Conservation (phyloP, 257 asterid species). For the Solanum habrochaites region DNA sequence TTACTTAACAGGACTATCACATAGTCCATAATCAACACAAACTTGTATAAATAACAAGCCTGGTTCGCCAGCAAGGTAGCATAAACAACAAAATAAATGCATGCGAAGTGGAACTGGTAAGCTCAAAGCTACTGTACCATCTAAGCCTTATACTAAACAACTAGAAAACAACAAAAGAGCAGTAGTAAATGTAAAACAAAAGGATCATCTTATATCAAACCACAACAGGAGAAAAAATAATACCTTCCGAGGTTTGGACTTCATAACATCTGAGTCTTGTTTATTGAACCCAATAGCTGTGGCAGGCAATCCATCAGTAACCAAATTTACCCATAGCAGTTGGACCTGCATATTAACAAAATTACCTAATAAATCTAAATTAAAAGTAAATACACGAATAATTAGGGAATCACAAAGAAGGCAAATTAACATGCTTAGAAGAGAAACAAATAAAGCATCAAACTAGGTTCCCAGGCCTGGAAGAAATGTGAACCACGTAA, state of each 20-base stretch:
- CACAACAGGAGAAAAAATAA: neutral
- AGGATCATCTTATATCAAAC: neutral
- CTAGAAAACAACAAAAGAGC: neutral
- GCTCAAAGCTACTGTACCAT: neutral
- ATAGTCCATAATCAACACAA: neutral
- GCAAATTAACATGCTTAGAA: neutral
- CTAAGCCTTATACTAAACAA: neutral
- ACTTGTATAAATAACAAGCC: neutral
- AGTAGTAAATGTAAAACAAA: neutral
- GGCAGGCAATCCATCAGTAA: conserved; percentile 99
- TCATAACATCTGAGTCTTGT: conserved; percentile 97
- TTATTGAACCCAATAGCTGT: conserved; percentile 99
- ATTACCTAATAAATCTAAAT: no score
- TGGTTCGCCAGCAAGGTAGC: neutral
- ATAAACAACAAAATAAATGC: neutral
- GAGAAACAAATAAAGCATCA: neutral
- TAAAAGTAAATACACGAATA: neutral
- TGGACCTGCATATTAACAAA: conserved; percentile 67
- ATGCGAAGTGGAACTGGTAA: neutral
- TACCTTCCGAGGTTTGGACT: conserved; percentile 98
- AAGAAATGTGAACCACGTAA: neutral
- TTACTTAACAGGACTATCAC: neutral
- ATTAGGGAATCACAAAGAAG: neutral
- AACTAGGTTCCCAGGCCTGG: neutral
- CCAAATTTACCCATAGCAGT: conserved; percentile 98